These are phyloP conservation scores for Plantago elongata DNA, from an alignment of 257 asterid species.

Conservation along the genomic window DNA sequence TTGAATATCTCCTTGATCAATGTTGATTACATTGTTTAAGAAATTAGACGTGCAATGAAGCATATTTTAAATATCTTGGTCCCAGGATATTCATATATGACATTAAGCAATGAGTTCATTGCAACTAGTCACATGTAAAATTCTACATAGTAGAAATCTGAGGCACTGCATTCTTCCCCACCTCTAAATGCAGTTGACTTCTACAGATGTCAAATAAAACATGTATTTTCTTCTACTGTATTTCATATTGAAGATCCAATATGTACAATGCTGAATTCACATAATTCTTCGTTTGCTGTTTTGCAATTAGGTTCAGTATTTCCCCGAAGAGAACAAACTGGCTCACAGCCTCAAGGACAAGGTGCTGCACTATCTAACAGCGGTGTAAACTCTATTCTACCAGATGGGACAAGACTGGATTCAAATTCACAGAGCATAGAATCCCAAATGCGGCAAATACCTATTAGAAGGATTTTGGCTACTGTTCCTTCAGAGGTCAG, in stretches of 20 bases:
- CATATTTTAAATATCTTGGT: no score
- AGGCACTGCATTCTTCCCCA: no score
- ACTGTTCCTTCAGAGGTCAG: constrained; percentile 51
- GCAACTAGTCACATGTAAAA: no score
- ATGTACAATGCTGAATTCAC: constrained; percentile 1
- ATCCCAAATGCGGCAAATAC: constrained; percentile 52
- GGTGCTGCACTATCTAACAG: constrained; percentile 40
- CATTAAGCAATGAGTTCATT: no score
- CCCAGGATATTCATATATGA: no score
- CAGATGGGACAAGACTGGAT: constrained; percentile 32
- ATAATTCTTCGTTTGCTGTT: not conserved
- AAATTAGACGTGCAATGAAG: no score
- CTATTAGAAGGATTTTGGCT: constrained; percentile 47
- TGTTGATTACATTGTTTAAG: no score
- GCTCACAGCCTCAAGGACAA: constrained; percentile 49
- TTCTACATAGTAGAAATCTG: no score
- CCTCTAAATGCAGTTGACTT: not conserved
- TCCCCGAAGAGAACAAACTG: constrained; percentile 69
- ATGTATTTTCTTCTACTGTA: not conserved
- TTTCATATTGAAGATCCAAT: not conserved
- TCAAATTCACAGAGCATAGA: constrained; percentile 40
- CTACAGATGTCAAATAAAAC: not conserved
- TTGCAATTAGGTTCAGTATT: constrained; percentile 46
- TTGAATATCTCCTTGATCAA: no score
- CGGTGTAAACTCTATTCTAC: constrained; percentile 39